Base-by-base conservation (phyloP, 73 alveolate genomes). In the Strombidium stylifer region DNA sequence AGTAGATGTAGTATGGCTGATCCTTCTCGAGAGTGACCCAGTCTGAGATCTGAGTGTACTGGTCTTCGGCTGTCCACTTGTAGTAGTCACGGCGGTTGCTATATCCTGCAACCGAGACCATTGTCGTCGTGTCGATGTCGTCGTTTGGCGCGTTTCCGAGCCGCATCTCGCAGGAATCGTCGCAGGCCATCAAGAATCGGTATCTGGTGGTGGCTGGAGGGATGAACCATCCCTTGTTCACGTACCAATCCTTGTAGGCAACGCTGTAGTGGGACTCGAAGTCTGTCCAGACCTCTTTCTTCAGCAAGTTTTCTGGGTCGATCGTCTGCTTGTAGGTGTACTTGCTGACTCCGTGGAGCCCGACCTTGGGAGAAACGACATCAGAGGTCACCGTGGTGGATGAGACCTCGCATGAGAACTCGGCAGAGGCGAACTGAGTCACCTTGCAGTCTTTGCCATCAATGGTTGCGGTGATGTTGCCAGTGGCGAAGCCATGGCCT, bases 121-220 rank as follows among this genome's bases (percentile, higher is more conserved):
- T n/a, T n/a, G n/a, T n/a, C n/a, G n/a, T n/a, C n/a, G n/a, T n/a
- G n/a, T n/a, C n/a, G n/a, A n/a, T n/a, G 3, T 51, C 44, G 55
- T 45, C 47, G 21, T 27, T 32, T 40, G 18, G 25, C 26, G 58
- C 45, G 45, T 21, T 58, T 15, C 76, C 26, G 2, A 70, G 47
- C 31, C 31, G 28, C 5, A 56, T 55, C 24, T 23, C 36, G 37
- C 76, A 55, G 18, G 15, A 5, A 36, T 70, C 84, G 19, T 70
- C 84, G 40, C 76, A 70, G 1, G 84, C 7, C 31, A 70, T 7
- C 18, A 28, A 70, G 41, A 70, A 70, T 20, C 65, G 54, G 70
- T 70, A 70, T 0, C 31, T 40, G 15, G 77, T 76, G 8, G 66
- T 3, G 28, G 34, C 37, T 0, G 77, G 77, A 0, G 77, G 56